Conservation (phyloP, 257 asterid genomes). For the Cordia subcordata region DNA sequence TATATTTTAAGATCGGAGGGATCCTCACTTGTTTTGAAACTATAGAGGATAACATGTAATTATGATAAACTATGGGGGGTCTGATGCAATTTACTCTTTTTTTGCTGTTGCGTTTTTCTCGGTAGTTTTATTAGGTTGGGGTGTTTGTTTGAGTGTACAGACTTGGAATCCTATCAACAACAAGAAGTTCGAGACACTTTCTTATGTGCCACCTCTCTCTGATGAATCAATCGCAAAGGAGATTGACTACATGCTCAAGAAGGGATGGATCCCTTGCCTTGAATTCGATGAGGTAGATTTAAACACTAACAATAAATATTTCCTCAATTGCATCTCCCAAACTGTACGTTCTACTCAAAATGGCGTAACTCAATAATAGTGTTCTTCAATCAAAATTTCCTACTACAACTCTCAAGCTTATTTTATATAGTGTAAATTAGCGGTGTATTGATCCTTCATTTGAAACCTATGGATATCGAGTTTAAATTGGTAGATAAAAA, state of each 20-base stretch:
- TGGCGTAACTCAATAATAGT: no score
- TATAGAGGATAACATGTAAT: no score
- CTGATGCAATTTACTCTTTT: neutral
- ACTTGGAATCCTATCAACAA: conserved; percentile 50
- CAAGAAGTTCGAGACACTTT: conserved; percentile 48
- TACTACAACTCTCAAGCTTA: no score
- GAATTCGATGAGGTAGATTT: conserved; percentile 42
- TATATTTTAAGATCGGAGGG: no score
- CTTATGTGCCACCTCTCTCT: conserved; percentile 38
- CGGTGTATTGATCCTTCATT: no score
- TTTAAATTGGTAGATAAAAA: no score
- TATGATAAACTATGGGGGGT: neutral
- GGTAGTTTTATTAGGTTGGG: neutral
- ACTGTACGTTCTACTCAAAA: no score
- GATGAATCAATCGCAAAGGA: conserved; percentile 42
- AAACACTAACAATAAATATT: neutral
- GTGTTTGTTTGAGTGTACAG: conserved; percentile 14
- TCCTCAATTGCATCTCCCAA: no score
- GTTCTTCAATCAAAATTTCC: no score
- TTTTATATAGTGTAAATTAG: no score
- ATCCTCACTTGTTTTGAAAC: no score
- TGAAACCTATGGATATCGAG: no score
- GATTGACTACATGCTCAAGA: conserved; percentile 40
- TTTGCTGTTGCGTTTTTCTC: neutral
- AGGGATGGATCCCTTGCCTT: conserved; percentile 52